Evolutionary conservation across 805 yeast genomes (phyloP).

Genomic region (Pichia sporocuriosa): DNA sequence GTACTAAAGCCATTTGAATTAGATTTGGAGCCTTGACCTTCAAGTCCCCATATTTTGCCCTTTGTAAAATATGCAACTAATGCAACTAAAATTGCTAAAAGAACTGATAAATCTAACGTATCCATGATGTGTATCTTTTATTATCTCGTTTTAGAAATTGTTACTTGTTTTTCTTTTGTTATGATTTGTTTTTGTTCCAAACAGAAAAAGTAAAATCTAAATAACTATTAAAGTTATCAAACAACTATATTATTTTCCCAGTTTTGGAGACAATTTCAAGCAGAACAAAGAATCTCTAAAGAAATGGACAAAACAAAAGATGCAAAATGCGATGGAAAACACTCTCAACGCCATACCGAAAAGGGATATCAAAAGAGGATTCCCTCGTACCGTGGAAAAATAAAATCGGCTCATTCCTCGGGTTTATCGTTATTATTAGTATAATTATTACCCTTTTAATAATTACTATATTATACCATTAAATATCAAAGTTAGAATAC

Average conservation of each 20-base stretch:
- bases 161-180: neutral
- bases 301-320: neutral
- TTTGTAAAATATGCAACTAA: conserved; percentile 61
- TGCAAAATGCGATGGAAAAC: too few species aligned
- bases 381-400: too few species aligned
- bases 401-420: too few species aligned
- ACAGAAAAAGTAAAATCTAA: neutral
- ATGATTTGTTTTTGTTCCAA: neutral
- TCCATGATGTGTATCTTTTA: conserved; percentile 48
- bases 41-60: conserved; percentile 43
- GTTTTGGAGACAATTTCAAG: too few species aligned
- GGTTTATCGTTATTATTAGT: too few species aligned
- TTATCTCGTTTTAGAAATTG: neutral
- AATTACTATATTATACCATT: too few species aligned
- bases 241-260: too few species aligned
- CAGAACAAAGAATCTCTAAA: neutral
- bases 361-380: neutral
- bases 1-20: conserved; percentile 21
- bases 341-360: neutral
- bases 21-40: conserved; percentile 24
- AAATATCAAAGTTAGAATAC: conserved; percentile 60
- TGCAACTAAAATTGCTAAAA: conserved; percentile 60
- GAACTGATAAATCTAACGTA: conserved; percentile 61
- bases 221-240: too few species aligned
- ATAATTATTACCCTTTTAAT: too few species aligned